Percentiles rank a stretch among this genome's conserved stretches.
Conservation (phyloP, 148 eudicot species). For the Rhododendron ovatum region DNA sequence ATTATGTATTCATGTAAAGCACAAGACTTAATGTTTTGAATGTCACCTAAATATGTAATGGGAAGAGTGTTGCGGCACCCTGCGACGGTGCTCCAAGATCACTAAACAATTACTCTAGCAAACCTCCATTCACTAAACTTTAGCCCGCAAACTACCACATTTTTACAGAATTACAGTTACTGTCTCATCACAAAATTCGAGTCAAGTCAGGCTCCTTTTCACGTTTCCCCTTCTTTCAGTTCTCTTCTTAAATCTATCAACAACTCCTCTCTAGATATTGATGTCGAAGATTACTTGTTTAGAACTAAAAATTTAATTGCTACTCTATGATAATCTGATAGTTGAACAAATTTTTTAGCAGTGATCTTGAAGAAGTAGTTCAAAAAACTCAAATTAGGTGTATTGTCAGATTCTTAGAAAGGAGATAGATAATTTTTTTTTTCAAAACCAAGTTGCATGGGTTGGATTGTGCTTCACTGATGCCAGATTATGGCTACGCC, state of each 20-base stretch:
- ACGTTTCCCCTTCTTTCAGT: too few species aligned
- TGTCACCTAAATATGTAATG: not conserved
- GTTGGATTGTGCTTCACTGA: not conserved
- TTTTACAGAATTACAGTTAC: not conserved
- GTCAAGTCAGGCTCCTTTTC: not conserved
- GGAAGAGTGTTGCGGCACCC: not conserved
- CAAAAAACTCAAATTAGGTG: not conserved
- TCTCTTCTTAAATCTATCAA: too few species aligned
- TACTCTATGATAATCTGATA: too few species aligned
- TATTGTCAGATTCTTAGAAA: not conserved
- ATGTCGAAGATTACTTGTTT: too few species aligned
- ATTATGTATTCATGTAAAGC: not conserved
- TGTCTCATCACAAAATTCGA: not conserved
- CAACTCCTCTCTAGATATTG: too few species aligned
- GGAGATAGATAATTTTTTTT: not conserved
- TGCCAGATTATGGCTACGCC: not conserved
- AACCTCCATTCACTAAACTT: too few species aligned
- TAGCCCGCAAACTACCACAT: not conserved
- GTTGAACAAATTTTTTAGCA: too few species aligned
- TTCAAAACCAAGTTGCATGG: not conserved
- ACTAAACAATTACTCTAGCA: not conserved
- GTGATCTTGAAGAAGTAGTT: too few species aligned
- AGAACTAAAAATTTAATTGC: too few species aligned
- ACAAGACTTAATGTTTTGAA: not conserved
- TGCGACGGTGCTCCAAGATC: not conserved